Evolutionary conservation across 345 rosid genomes (phyloP), one percentile per base, ranked within the genome.

Genomic region (Brassica cretica): DNA sequence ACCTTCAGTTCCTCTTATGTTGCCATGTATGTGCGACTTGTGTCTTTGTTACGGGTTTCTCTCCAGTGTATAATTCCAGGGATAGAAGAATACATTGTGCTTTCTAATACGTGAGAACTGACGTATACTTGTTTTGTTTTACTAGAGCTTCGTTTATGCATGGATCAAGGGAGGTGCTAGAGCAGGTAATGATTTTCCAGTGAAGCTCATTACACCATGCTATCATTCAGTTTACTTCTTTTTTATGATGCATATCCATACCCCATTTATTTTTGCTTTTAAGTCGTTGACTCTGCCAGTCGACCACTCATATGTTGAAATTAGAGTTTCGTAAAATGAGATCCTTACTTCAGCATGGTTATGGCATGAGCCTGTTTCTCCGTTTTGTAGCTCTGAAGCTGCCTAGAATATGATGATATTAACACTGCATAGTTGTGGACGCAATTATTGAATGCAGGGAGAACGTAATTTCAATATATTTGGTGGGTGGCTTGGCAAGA

Each of bases 401-500:
- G 56, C 76, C 76, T 70, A 41, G 27, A 41, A 44, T 70, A 14
- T 41, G 39, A 4, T 55, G 15, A 58, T 65, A 75, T 37, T 71
- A 66, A 70, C 60, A 9, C 14, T 51, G 74, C 74, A 72, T 71
- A 51, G 59, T 53, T 68, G 29, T 74, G 75, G 39, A 74, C 68
- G 56, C 61, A 35, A 61, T 61, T 76, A 62, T 68, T 61, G 16
- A 62, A 76, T 84, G 73, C 90, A 95, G 99, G 99, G 99, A 64
- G 99, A 95, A 83, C 82, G 94, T 27, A 95, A 95, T 82, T 91
- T 85, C 85, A 95, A 95, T 79, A 87, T 96, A 77, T 93, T 95
- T 85, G 96, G 99, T 81, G 96, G 97, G 37, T 95, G 98, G 98
- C 88, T 95, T 69, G 99, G 99, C 75, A 95, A 90, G 85, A 95